Conservation (phyloP, 345 rosid genomes). For the Eucalyptus pauciflora region DNA sequence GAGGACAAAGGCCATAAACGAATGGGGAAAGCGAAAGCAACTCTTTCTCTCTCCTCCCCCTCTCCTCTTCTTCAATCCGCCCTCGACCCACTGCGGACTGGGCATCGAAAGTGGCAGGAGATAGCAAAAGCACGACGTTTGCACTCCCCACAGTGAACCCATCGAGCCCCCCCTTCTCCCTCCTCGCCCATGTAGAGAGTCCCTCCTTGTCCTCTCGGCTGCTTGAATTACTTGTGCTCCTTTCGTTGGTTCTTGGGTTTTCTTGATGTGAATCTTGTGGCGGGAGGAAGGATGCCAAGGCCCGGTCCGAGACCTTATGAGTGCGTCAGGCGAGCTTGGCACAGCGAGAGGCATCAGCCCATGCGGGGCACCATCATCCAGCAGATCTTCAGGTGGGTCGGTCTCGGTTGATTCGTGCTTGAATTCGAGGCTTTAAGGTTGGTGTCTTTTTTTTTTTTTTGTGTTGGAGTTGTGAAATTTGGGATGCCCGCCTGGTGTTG, state of each 20-base stretch:
- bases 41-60: not conserved
- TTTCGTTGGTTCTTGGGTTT: not conserved
- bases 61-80: not conserved
- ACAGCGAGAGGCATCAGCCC: slow-evolving; percentile 90
- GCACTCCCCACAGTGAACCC: slow-evolving; percentile 9
- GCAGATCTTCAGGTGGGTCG: slow-evolving; percentile 76
- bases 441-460: not conserved
- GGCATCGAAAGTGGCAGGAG: slow-evolving; percentile 9
- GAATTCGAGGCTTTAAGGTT: not conserved
- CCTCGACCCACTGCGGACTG: slow-evolving; percentile 16
- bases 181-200: not conserved
- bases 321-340: slow-evolving; percentile 96
- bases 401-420: slow-evolving; percentile 4
- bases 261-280: not conserved
- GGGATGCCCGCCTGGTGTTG: slow-evolving; percentile 15
- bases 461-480: not conserved
- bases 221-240: not conserved
- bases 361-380: slow-evolving; percentile 79
- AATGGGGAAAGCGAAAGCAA: slow-evolving; percentile 11
- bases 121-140: not conserved
- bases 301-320: slow-evolving; percentile 95
- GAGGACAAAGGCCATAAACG: not conserved
- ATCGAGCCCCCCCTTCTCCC: slow-evolving; percentile 1
- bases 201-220: not conserved
- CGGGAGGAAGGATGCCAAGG: slow-evolving; percentile 61